Evolutionary conservation across 192 early-diverging fungal genomes (phyloP).

Genomic region (Backusella tarrabulga): DNA sequence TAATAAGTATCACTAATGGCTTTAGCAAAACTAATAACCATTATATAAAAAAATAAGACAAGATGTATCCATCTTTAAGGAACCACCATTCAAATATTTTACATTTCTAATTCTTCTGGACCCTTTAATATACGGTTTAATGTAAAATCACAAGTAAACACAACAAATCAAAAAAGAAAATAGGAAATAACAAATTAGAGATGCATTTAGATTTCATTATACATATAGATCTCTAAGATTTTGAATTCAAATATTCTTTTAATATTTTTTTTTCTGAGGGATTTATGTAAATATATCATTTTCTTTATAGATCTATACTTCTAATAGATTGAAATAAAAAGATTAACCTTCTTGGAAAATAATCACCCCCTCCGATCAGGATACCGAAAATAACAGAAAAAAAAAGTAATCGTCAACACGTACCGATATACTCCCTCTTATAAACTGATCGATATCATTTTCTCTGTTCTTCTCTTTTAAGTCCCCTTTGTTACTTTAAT

Average conservation of each 20-base stretch:
- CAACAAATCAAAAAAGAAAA: neutral
- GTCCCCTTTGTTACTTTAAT: neutral
- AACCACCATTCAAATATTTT: neutral
- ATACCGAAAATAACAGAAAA: neutral
- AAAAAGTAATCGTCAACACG: neutral
- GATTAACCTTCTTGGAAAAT: neutral
- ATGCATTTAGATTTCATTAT: neutral
- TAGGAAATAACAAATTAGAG: neutral
- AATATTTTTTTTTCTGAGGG: neutral
- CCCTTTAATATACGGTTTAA: constrained; percentile 1
- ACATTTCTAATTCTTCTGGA: neutral
- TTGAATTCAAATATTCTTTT: neutral
- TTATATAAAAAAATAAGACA: neutral
- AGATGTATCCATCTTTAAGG: neutral
- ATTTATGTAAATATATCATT: neutral
- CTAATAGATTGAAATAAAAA: neutral
- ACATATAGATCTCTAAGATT: neutral
- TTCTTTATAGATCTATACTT: neutral
- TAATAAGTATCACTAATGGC: neutral
- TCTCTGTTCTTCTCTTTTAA: neutral
- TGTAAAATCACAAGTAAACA: neutral
- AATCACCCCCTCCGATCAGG: neutral
- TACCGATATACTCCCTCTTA: neutral
- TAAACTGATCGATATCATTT: neutral
- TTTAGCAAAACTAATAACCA: neutral